Conservation (phyloP, 2,329 filamentous ascomycete species). For the Ophiosphaerella herpotricha region DNA sequence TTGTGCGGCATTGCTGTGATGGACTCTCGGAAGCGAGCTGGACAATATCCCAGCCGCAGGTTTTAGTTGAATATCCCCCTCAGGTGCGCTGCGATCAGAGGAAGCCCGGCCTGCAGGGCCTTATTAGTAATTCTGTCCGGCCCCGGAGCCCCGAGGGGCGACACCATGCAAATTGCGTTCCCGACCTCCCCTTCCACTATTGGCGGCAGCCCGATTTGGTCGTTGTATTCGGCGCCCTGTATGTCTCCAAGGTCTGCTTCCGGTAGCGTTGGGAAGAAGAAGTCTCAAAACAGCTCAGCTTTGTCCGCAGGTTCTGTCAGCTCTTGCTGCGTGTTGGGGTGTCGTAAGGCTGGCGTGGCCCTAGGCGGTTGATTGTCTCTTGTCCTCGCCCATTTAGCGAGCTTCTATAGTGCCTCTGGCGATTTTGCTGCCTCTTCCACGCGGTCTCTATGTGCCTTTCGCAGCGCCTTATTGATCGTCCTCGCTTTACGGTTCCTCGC, state of each 20-base stretch:
- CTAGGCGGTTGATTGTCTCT: no score
- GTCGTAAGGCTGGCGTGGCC: no score
- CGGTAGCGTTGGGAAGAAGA: no score
- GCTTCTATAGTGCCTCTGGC: conserved; percentile 23
- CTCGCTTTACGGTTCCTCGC: conserved; percentile 32
- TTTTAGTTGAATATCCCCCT: conserved; percentile 21
- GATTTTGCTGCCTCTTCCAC: conserved; percentile 26
- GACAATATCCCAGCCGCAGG: conserved; percentile 19
- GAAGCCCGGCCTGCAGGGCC: no score
- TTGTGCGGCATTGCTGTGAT: conserved; percentile 34
- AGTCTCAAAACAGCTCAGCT: no score
- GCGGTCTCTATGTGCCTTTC: conserved; percentile 19
- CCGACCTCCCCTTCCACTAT: conserved; percentile 26
- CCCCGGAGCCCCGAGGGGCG: conserved; percentile 28
- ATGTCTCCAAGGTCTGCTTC: no score
- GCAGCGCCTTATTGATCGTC: conserved; percentile 21
- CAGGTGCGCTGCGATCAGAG: conserved; percentile 11
- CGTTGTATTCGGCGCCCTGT: conserved; percentile 13
- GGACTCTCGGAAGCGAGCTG: conserved; percentile 18
- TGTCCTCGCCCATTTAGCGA: conserved; percentile 32
- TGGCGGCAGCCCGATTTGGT: conserved; percentile 18
- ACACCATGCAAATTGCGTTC: conserved; percentile 17
- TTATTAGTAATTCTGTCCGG: conserved; percentile 27
- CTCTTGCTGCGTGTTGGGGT: no score
- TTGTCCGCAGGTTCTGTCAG: no score